Conservation (phyloP, 2,329 filamentous ascomycete genomes). For the Aspergillus candidus region DNA sequence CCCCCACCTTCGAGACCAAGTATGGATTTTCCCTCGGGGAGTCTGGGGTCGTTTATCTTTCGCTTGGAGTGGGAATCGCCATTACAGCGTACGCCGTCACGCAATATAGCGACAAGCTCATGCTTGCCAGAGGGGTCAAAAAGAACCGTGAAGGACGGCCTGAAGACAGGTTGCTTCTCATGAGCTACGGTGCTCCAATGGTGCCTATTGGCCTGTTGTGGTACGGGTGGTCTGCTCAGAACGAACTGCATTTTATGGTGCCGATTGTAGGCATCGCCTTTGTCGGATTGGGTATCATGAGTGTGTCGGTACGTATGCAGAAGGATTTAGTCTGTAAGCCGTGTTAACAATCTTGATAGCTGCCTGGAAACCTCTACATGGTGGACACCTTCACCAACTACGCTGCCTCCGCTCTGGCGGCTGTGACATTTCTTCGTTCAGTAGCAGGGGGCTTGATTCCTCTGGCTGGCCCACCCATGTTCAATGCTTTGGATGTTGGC, state of each 20-base stretch:
- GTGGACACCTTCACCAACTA: slow-evolving; percentile 50
- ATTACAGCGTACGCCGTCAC: slow-evolving; percentile 31
- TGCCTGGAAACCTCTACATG: slow-evolving; percentile 42
- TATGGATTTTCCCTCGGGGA: slow-evolving; percentile 7
- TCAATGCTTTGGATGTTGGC: slow-evolving; percentile 1
- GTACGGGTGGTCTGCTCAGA: slow-evolving; percentile 53
- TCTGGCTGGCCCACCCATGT: slow-evolving; percentile 4
- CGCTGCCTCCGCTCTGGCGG: slow-evolving; percentile 47
- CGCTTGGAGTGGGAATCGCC: slow-evolving; percentile 40
- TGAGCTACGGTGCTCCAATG: slow-evolving; percentile 49
- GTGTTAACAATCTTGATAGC: too few relatives aligned
- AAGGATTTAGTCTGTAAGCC: slow-evolving; percentile 17
- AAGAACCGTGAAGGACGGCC: slow-evolving; percentile 35
- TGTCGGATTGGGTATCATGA: slow-evolving; percentile 50
- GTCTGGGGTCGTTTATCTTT: slow-evolving; percentile 39
- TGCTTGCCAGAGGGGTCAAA: slow-evolving; percentile 25
- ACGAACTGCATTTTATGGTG: slow-evolving; percentile 50
- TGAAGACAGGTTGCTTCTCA: slow-evolving; percentile 47
- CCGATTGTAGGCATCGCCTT: slow-evolving; percentile 53
- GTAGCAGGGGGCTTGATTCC: slow-evolving; percentile 22
- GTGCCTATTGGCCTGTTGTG: slow-evolving; percentile 51
- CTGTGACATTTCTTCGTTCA: slow-evolving; percentile 48
- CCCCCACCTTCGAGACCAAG: slow-evolving; percentile 4
- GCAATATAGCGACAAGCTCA: slow-evolving; percentile 23
- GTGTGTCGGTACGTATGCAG: slow-evolving; percentile 47